Conservation (phyloP, 257 asterid genomes). For the Nicotiana tabacum region DNA sequence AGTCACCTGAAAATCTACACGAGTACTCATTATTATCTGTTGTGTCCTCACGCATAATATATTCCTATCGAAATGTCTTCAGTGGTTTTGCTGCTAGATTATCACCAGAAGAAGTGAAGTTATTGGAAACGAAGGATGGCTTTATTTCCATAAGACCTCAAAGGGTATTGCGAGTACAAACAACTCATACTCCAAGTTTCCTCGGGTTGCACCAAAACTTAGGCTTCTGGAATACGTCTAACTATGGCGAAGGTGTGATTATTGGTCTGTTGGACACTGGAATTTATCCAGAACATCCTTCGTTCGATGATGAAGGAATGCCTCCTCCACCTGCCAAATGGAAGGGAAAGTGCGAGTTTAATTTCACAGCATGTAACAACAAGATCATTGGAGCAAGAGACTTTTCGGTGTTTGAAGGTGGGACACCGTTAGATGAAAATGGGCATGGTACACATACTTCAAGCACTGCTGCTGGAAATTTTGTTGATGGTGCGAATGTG, state of each 20-base stretch:
- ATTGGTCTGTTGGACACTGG: conserved; percentile 18
- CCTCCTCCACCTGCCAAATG: conserved; percentile 17
- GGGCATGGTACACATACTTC: conserved; percentile 20
- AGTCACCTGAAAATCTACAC: not conserved
- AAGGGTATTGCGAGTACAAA: conserved; percentile 5
- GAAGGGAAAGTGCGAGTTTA: conserved; percentile 11
- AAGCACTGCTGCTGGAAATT: conserved; percentile 13
- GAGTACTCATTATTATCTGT: not conserved
- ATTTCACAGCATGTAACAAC: conserved; percentile 16
- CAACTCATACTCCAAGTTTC: conserved; percentile 13
- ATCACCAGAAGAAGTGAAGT: conserved; percentile 10
- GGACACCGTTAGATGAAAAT: not conserved
- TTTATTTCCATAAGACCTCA: conserved; percentile 6
- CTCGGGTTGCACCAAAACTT: conserved; percentile 7
- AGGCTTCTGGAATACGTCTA: conserved; percentile 13
- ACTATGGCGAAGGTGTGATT: conserved; percentile 8
- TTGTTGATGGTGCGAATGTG: not conserved
- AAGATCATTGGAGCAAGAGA: conserved; percentile 9
- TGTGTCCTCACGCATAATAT: not conserved
- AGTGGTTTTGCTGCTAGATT: conserved; percentile 14
- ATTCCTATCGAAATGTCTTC: conserved; percentile 12
- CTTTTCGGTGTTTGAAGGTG: not conserved
- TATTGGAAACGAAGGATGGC: conserved; percentile 3
- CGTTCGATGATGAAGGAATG: conserved; percentile 13
- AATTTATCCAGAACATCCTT: conserved; percentile 12